Base-by-base conservation (phyloP, 805 yeast genomes). In the Cyberlindnera mrakii region DNA sequence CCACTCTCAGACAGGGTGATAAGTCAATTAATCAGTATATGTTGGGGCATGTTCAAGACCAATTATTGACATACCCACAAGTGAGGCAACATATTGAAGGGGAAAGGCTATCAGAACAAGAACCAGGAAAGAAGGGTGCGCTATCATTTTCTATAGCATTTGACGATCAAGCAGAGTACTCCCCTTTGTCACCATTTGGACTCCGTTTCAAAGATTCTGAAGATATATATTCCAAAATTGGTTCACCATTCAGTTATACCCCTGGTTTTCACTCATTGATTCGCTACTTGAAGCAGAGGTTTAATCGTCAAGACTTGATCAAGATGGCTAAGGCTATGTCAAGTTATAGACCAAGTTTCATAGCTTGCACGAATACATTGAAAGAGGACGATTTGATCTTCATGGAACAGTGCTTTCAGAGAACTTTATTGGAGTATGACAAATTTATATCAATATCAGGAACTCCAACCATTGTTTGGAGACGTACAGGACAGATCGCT, bases 341-440 rank as follows among this genome's bases (percentile, higher is more conserved):
- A 0, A 84, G 83, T 36, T 89, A 89, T 57, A 68, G 98, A 50
- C 96, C 98, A 3, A 80, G 90, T 11, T 91, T 91, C 60, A 88
- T 90, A 54, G 96, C 97, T 4, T 85, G 95, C 54, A 86, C 95
- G 33, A 85, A 86, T 55, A 80, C 93, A 5, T 65, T 91, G 31
- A 86, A 90, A 45, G 96, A 87, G 53, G 95, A 86, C 34, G 99
- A 91, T 61, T 71, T 90, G 63, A 85, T 91, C 3, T 91, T 91
- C 58, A 88, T 93, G 84, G 99, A 91, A 59, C 95, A 91, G 66
- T 86, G 96, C 54, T 91, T 90, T 66, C 98, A 91, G 63, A 69
- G 99, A 36, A 89, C 98, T 0, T 67, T 91, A 31, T 66, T 91
- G 35, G 96, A 95, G 47, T 91, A 89, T 60, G 90, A 88, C 47